phyloP scores from a whole-genome alignment of 108 stramenopile genomes.

The Skeletonema grethae region DNA sequence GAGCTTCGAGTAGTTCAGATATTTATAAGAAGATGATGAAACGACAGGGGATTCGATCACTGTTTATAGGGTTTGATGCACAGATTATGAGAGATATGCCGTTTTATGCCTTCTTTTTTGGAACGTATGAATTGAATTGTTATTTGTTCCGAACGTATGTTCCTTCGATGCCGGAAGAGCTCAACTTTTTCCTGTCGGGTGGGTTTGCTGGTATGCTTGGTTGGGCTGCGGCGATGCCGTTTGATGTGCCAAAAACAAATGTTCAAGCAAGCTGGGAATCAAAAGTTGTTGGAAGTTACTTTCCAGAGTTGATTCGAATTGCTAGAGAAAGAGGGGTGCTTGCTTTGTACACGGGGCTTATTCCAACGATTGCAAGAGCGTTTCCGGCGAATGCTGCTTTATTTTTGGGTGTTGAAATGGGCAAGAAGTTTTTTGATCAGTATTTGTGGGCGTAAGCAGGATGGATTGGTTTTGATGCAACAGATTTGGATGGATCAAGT shows the following conservation, averaged over 20 bases:
- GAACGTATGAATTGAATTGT: slow-evolving; percentile 82
- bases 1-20: slow-evolving; percentile 63
- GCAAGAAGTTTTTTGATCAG: slow-evolving; percentile 84
- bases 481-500: no score
- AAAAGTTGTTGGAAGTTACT: slow-evolving; percentile 82
- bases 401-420: slow-evolving; percentile 89
- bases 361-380: slow-evolving; percentile 83
- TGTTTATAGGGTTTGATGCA: slow-evolving; percentile 86
- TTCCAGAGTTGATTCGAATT: slow-evolving; percentile 78
- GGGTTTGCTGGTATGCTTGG: slow-evolving; percentile 90
- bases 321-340: slow-evolving; percentile 68
- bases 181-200: slow-evolving; percentile 85
- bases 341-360: slow-evolving; percentile 79
- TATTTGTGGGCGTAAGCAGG: slow-evolving; percentile 50
- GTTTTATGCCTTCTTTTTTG: slow-evolving; percentile 87
- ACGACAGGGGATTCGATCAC: slow-evolving; percentile 56
- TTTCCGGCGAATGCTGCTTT: slow-evolving; percentile 92
- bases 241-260: slow-evolving; percentile 93
- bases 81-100: slow-evolving; percentile 84
- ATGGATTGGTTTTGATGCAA: neutral
- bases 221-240: slow-evolving; percentile 88
- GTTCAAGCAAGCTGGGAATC: slow-evolving; percentile 87
- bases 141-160: slow-evolving; percentile 77
- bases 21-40: slow-evolving; percentile 72
- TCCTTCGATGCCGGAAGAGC: slow-evolving; percentile 87